Evolutionary conservation across 139 green algal genomes (phyloP), one percentile per base, ranked within the genome.

Genomic region (Yamagishiella unicocca): DNA sequence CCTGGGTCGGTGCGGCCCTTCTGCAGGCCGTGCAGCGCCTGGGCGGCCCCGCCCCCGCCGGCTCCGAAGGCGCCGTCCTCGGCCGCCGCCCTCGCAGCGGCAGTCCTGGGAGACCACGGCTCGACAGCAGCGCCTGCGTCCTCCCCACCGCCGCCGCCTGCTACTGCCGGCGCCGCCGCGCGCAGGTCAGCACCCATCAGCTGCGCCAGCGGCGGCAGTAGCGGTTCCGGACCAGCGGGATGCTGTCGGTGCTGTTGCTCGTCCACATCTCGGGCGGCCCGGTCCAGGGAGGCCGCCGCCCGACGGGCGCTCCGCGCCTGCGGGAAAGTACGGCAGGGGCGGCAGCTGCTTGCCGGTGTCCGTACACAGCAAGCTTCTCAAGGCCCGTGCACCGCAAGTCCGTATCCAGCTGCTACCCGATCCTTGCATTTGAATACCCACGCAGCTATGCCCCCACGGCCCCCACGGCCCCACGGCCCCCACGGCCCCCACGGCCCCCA

Each of bases 1-100:
- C 83, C 85, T 19, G 33, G 71, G 64, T 90, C 83, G 43, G 33
- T 46, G 4, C 21, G 9, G 27, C 70, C 70, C 33, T 55, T 10
- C 40, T 55, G 38, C 7, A 78, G 70, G 38, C 27, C 70, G 27
- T 35, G 9, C 21, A 78, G 38, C 17, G 50, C 50, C 12, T 72
- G 8, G 31, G 19, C 35, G 37, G 37, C 70, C 8, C 29, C 38
- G 70, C 37, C 54, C 38, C 58, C 22, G 19, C 14, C 24, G n/a
- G 19, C 58, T n/a, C 33, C 17, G 12, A 81, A 40, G 40, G 35
- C 37, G 73, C 64, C n/a, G 8, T 7, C 64, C 31, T 7, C n/a
- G 6, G 22, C 58, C 58, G 58, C 58, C 58, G 58, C 58, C 58
- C 17, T 31, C 58, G 58, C 58, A 9, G 58, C 58, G 17, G 58